Base-by-base conservation (phyloP, 2,329 filamentous ascomycete species). In the Aspergillus bombycis region DNA sequence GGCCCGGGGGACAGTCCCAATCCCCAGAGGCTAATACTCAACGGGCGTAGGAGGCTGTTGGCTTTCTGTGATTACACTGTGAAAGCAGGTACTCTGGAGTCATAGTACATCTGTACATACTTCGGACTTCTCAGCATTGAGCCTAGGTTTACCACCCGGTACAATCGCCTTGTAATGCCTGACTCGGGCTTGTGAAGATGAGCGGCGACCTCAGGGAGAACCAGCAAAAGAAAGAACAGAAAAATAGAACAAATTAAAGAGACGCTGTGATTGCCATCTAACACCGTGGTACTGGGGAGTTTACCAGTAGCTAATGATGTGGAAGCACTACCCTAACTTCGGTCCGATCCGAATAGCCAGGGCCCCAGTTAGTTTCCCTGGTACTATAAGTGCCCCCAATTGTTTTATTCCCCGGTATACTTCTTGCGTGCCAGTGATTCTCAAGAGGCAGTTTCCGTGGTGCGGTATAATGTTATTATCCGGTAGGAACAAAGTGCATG, bases 311-410 rank as follows among this genome's bases (percentile, higher is more conserved):
- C n/a, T n/a, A n/a, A n/a, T 26, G 5, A 23, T 26, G 14, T 36
- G 7, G 30, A 54, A 36, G 52, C 52, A 26, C 52, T 38, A n/a
- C 6, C 34, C 19, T 43, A 32, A 28, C 46, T 60, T 66, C 68
- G 68, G 66, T 61, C 68, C 67, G 68, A 62, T 66, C 68, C 66
- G 67, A 65, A 60, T 45, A 45, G 38, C 30, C 48, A 34, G 21
- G 45, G 38, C 62, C 50, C 64, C 57, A 64, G 60, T 63, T 11
- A 28, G 60, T 63, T 41, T 66, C 64, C 66, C 64, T 63, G 66
- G 66, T 61, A 58, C 59, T 16, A 55, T 56, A 41, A 16, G 12
- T 36, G 28, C 38, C 50, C 50, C 16, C 16, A 16, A 12, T 41
- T n/a, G 16, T 41, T 7, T 21, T 10, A 21, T 52, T 26, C 10